These are phyloP conservation scores for Cornus suecica DNA, from an alignment of 148 eudicot genomes.

Conservation along the genomic window DNA sequence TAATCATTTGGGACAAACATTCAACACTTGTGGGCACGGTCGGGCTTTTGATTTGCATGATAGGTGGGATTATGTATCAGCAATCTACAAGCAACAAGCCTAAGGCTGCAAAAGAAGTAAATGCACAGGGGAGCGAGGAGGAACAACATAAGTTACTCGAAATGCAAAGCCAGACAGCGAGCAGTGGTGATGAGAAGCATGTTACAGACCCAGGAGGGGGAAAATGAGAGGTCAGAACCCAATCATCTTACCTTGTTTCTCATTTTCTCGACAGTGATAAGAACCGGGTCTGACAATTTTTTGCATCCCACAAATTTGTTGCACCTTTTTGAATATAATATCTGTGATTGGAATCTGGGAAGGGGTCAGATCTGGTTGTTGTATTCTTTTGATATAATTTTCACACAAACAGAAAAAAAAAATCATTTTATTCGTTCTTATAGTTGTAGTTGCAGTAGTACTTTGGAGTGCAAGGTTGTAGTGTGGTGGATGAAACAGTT, in stretches of 20 bases:
- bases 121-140: slow-evolving; percentile 43
- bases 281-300: not conserved
- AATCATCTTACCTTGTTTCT: not conserved
- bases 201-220: slow-evolving; percentile 33
- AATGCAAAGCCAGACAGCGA: slow-evolving; percentile 50
- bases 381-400: too few relatives aligned
- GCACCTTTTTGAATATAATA: too few relatives aligned
- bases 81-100: slow-evolving; percentile 70
- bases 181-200: slow-evolving; percentile 23
- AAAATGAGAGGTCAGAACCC: slow-evolving; percentile 23
- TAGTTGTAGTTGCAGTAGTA: too few relatives aligned
- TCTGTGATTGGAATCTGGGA: not conserved
- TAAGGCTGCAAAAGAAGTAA: slow-evolving; percentile 42
- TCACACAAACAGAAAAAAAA: too few relatives aligned
- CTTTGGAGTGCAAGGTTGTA: not conserved
- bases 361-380: not conserved
- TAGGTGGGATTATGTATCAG: slow-evolving; percentile 84
- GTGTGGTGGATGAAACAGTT: not conserved
- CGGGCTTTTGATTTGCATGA: slow-evolving; percentile 93
- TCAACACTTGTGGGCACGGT: slow-evolving; percentile 80
- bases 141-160: slow-evolving; percentile 75
- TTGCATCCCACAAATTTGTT: not conserved
- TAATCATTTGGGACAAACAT: slow-evolving; percentile 89
- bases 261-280: not conserved
- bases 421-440: too few relatives aligned